Conservation (phyloP, 371 early-diverging fungal species). For the Rhizopus sp. region DNA sequence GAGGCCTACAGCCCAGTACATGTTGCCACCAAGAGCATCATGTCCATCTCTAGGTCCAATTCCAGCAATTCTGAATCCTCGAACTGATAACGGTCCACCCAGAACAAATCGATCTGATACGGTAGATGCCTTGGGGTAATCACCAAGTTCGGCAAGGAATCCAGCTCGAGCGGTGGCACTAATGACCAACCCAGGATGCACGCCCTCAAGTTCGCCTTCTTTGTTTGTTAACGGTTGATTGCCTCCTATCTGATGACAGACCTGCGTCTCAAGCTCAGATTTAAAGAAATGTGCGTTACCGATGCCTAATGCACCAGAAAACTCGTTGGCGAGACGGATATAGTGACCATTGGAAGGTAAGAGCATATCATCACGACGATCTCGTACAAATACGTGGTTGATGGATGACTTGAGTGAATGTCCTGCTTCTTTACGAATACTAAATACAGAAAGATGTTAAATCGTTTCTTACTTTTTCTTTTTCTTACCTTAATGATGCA, state of each 20-base stretch:
- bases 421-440: slow-evolving; percentile 87
- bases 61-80: slow-evolving; percentile 88
- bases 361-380: slow-evolving; percentile 75
- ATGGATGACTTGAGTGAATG: slow-evolving; percentile 86
- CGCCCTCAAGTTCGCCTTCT: slow-evolving; percentile 29
- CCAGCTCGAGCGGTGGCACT: slow-evolving; percentile 72
- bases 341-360: slow-evolving; percentile 79
- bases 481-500: slow-evolving; percentile 72
- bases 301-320: slow-evolving; percentile 73
- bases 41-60: slow-evolving; percentile 85
- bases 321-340: slow-evolving; percentile 67
- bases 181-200: slow-evolving; percentile 44
- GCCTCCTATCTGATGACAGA: slow-evolving; percentile 38
- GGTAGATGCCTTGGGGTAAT: slow-evolving; percentile 46
- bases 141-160: slow-evolving; percentile 60
- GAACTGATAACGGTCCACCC: slow-evolving; percentile 84
- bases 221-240: slow-evolving; percentile 32
- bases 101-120: slow-evolving; percentile 85
- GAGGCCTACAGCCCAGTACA: slow-evolving; percentile 77
- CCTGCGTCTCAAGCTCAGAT: slow-evolving; percentile 65
- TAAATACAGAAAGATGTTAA: slow-evolving; percentile 25
- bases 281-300: slow-evolving; percentile 83
- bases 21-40: slow-evolving; percentile 89
- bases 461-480: not conserved
- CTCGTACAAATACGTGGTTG: slow-evolving; percentile 65